phyloP scores from a whole-genome alignment of 352 stramenopile genomes.

The Nothophytophthora sp. region DNA sequence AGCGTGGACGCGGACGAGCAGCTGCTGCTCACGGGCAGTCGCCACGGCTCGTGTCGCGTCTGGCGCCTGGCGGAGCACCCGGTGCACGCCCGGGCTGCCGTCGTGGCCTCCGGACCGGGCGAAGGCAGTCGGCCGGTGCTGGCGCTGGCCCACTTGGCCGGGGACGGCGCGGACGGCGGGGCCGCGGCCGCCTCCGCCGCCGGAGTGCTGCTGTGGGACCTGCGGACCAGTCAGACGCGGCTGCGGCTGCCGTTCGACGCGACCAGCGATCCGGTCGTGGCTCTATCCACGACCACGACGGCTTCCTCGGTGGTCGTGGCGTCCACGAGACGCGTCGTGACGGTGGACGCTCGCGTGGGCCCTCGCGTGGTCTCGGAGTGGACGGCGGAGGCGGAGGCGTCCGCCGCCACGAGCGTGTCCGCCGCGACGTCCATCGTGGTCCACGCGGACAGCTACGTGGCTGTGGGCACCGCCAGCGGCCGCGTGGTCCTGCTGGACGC shows the following conservation, averaged over 20 bases:
- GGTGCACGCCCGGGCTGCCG: slow-evolving; percentile 26
- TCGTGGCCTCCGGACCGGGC: slow-evolving; percentile 3
- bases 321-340: slow-evolving; percentile 43
- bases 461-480: slow-evolving; percentile 40
- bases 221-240: slow-evolving; percentile 60
- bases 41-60: slow-evolving; percentile 68
- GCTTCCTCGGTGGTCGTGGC: slow-evolving; percentile 54
- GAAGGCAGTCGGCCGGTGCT: slow-evolving; percentile 22
- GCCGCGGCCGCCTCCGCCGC: slow-evolving; percentile 45
- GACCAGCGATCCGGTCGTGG: slow-evolving; percentile 40
- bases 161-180: slow-evolving; percentile 23
- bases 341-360: slow-evolving; percentile 46
- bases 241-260: slow-evolving; percentile 56
- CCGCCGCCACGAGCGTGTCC: slow-evolving; percentile 33
- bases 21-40: slow-evolving; percentile 66
- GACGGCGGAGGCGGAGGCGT: slow-evolving; percentile 45
- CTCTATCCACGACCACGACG: slow-evolving; percentile 22
- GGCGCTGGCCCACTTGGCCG: slow-evolving; percentile 19
- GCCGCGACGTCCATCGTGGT: slow-evolving; percentile 39
- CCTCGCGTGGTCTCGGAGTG: slow-evolving; percentile 64
- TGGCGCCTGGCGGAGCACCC: slow-evolving; percentile 68
- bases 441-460: slow-evolving; percentile 27
- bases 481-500: slow-evolving; percentile 53
- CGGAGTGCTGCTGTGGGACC: slow-evolving; percentile 67
- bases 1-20: slow-evolving; percentile 64